Evolutionary conservation across 495 filamentous ascomycete genomes (phyloP).

Genomic region (Trichoderma gamsii): DNA sequence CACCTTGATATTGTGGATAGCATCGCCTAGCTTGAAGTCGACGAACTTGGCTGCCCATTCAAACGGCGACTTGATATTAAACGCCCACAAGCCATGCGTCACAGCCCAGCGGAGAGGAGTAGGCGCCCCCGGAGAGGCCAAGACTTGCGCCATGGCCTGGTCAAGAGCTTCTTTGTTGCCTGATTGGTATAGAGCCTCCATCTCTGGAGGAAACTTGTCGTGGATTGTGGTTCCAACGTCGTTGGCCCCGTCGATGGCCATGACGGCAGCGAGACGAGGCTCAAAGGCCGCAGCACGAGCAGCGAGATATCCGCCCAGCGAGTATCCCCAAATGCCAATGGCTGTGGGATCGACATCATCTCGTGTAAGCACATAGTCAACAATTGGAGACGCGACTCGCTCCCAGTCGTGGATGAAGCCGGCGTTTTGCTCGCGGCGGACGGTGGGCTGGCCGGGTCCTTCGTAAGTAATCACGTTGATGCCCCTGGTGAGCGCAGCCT

Average conservation of each 20-base stretch:
- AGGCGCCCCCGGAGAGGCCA: slow-evolving; percentile 6
- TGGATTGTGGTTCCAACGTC: slow-evolving; percentile 20
- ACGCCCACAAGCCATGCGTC: slow-evolving; percentile 38
- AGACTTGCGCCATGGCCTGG: neutral
- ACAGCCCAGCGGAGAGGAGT: slow-evolving; percentile 30
- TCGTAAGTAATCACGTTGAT: slow-evolving; percentile 45
- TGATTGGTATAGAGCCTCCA: slow-evolving; percentile 10
- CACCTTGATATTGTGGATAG: slow-evolving; percentile 25
- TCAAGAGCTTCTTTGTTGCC: slow-evolving; percentile 18
- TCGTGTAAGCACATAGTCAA: slow-evolving; percentile 34
- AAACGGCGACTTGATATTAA: slow-evolving; percentile 29
- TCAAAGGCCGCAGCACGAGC: slow-evolving; percentile 40
- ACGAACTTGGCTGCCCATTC: slow-evolving; percentile 24
- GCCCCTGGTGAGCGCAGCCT: slow-evolving; percentile 35
- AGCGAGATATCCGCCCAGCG: slow-evolving; percentile 36
- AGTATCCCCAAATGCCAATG: slow-evolving; percentile 32
- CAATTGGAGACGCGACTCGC: slow-evolving; percentile 37
- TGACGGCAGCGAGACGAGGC: slow-evolving; percentile 34
- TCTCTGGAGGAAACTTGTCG: slow-evolving; percentile 17
- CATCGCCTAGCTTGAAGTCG: slow-evolving; percentile 26
- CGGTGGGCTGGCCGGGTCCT: slow-evolving; percentile 44
- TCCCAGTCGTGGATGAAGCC: slow-evolving; percentile 48
- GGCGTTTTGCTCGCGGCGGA: slow-evolving; percentile 37
- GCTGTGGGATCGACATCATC: slow-evolving; percentile 25
- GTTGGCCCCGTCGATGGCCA: slow-evolving; percentile 36